A percentile compares a stretch with the other conserved stretches of the same genome.
Conservation (phyloP, 495 filamentous ascomycete species). For the Thermothielavioides terrestris region DNA sequence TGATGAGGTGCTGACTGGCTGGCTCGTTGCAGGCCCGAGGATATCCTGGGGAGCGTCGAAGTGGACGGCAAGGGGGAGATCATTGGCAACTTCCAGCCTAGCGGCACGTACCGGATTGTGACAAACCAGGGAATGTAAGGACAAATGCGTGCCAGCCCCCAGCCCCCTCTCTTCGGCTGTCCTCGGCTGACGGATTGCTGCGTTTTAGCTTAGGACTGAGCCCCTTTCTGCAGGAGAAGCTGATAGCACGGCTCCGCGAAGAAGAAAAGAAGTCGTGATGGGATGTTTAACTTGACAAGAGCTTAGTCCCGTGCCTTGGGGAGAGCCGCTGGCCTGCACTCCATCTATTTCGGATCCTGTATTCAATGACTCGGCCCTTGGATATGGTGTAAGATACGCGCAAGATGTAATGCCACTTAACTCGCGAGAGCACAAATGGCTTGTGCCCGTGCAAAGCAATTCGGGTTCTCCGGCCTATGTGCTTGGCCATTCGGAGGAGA, state of each 20-base stretch:
- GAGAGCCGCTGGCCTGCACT: too few species aligned
- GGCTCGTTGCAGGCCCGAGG: constrained; percentile 48
- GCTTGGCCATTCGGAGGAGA: too few species aligned
- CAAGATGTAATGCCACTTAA: too few species aligned
- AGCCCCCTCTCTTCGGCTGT: neutral
- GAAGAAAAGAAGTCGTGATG: constrained; percentile 15
- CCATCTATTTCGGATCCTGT: too few species aligned
- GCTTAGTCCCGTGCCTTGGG: too few species aligned
- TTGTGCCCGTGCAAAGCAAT: too few species aligned
- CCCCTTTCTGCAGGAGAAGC: constrained; percentile 20
- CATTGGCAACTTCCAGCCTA: constrained; percentile 53
- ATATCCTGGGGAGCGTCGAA: constrained; percentile 89
- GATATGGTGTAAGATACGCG: neutral
- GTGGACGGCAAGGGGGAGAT: constrained; percentile 73
- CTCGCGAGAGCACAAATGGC: too few species aligned
- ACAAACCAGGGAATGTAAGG: constrained; percentile 66
- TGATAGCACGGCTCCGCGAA: constrained; percentile 18
- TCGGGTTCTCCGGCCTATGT: too few species aligned
- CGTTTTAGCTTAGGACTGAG: constrained; percentile 18
- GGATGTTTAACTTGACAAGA: neutral
- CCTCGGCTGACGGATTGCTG: neutral
- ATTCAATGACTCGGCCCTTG: too few species aligned
- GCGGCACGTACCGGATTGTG: constrained; percentile 59
- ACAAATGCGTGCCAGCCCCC: constrained; percentile 5
- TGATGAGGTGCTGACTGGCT: neutral